Percentiles rank a stretch among this genome's conserved stretches.
Conservation (phyloP, 352 stramenopile genomes). For the Pythium sp. region DNA sequence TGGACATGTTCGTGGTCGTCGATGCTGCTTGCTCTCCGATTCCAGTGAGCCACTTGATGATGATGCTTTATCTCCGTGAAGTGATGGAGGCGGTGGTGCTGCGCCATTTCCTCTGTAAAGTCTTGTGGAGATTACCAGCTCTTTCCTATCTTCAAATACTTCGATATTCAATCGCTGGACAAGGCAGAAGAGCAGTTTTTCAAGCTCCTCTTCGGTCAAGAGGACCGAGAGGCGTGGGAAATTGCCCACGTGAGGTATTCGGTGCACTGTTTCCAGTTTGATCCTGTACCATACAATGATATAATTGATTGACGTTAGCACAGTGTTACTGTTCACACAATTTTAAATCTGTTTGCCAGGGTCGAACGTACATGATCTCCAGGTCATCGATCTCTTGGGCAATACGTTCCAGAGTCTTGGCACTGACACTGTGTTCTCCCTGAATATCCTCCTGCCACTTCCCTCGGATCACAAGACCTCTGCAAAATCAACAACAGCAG, state of each 20-base stretch:
- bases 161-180: constrained; percentile 55
- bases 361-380: constrained; percentile 57
- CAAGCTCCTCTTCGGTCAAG: constrained; percentile 58
- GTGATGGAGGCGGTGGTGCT: neutral
- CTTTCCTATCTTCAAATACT: constrained; percentile 22
- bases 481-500: constrained; percentile 18
- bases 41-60: neutral
- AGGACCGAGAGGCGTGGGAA: constrained; percentile 64
- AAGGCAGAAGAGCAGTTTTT: constrained; percentile 55
- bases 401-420: constrained; percentile 36
- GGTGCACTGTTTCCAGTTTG: constrained; percentile 65
- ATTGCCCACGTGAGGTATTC: constrained; percentile 42
- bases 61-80: neutral
- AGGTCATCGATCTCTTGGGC: constrained; percentile 65
- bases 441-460: constrained; percentile 37
- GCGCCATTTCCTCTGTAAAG: constrained; percentile 4
- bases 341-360: neutral
- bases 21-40: neutral
- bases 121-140: constrained; percentile 29
- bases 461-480: constrained; percentile 51
- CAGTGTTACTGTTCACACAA: neutral
- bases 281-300: constrained; percentile 36
- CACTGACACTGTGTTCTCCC: constrained; percentile 30
- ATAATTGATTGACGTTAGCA: neutral
- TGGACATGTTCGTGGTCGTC: constrained; percentile 38